A percentile compares a stretch with the other conserved stretches of the same genome.
Evolutionary conservation across 164 flowering plant species (phyloP).

Genomic region (Aristolochia fimbriata): DNA sequence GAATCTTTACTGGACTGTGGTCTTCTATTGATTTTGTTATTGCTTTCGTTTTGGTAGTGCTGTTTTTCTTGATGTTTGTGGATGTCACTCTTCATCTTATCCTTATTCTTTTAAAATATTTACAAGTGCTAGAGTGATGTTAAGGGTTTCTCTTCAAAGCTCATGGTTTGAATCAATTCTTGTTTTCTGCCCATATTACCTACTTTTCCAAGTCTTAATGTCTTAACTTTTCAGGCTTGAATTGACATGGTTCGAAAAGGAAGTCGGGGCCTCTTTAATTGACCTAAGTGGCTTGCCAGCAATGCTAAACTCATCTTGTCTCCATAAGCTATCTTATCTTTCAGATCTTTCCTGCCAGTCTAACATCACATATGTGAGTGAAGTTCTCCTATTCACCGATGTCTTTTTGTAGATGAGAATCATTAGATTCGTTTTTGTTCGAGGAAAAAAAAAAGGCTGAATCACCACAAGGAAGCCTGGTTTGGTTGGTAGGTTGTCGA

Average conservation of each 20-base stretch:
- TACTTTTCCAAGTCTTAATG: background rate
- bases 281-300: conserved; percentile 85
- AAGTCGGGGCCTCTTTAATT: conserved; percentile 51
- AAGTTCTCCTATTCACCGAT: background rate
- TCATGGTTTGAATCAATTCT: background rate
- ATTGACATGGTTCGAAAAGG: conserved; percentile 65
- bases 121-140: background rate
- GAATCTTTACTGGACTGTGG: background rate
- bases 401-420: background rate
- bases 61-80: background rate
- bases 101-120: background rate
- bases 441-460: too few species aligned
- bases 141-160: background rate
- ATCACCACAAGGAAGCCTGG: too few species aligned
- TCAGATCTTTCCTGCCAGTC: conserved; percentile 38
- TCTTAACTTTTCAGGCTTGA: conserved; percentile 45
- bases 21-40: background rate
- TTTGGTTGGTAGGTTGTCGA: too few species aligned
- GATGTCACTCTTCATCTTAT: background rate
- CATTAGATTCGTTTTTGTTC: background rate
- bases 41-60: background rate
- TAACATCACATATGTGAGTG: conserved; percentile 42
- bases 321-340: conserved; percentile 48
- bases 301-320: conserved; percentile 75
- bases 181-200: background rate